A percentile compares a stretch with the other conserved stretches of the same genome.
Evolutionary conservation across 2,329 filamentous ascomycete genomes (phyloP).

Genomic region (Beauveria sp.): DNA sequence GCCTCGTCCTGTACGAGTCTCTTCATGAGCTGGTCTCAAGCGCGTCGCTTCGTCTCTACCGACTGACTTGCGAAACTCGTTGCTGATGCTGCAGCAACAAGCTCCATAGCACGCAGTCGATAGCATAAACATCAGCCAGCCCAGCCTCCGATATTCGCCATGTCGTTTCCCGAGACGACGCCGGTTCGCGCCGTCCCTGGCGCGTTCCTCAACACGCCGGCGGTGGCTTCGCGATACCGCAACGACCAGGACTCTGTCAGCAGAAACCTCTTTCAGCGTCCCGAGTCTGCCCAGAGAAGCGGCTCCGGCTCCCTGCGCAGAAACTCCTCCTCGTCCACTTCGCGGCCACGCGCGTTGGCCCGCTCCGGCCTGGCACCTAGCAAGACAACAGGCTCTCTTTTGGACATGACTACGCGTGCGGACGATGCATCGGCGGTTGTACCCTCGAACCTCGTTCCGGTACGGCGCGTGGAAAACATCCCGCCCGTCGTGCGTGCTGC

Average conservation of each 20-base stretch:
- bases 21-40: conserved; percentile 8
- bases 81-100: neutral
- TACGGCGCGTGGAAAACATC: conserved; percentile 39
- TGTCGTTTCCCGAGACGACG: conserved; percentile 52
- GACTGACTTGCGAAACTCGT: neutral
- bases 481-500: conserved; percentile 74
- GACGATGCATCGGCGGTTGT: conserved; percentile 20
- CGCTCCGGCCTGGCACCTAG: neutral
- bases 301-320: neutral
- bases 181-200: conserved; percentile 68
- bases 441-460: conserved; percentile 29
- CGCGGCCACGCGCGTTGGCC: conserved; percentile 7
- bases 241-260: conserved; percentile 37
- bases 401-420: neutral
- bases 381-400: conserved; percentile 1
- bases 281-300: conserved; percentile 16
- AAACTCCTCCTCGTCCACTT: conserved; percentile 3
- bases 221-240: conserved; percentile 43
- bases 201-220: conserved; percentile 69
- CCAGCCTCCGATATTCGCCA: conserved; percentile 21
- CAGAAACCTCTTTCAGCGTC: conserved; percentile 40
- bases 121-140: neutral
- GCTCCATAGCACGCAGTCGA: neutral
- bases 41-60: conserved; percentile 1
- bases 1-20: neutral